A percentile compares a stretch with the other conserved stretches of the same genome.
Evolutionary conservation across 1,139 yeast species (phyloP).

Genomic region (Wickerhamiella infanticola): DNA sequence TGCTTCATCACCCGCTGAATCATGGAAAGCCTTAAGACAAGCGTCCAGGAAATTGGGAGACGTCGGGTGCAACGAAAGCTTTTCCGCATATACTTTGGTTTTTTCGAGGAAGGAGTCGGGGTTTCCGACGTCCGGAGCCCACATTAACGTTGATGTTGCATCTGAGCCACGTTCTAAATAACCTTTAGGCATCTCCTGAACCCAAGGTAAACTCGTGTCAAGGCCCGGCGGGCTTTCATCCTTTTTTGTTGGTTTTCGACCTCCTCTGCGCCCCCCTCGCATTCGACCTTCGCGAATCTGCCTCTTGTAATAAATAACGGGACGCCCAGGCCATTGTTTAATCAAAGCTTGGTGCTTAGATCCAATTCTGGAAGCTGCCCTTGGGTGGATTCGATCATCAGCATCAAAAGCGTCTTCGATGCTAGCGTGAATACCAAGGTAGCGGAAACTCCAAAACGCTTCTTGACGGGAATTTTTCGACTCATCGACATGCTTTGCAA

Average conservation of each 20-base stretch:
- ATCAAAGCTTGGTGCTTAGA: slow-evolving; percentile 58
- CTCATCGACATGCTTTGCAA: not conserved
- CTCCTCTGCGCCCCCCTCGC: slow-evolving; percentile 5
- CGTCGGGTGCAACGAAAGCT: slow-evolving; percentile 32
- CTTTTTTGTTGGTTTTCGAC: not conserved
- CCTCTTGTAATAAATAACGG: slow-evolving; percentile 50
- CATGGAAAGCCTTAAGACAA: slow-evolving; percentile 40
- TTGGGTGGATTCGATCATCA: slow-evolving; percentile 68
- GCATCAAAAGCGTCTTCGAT: slow-evolving; percentile 67
- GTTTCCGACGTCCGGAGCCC: slow-evolving; percentile 31
- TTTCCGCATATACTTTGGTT: slow-evolving; percentile 43
- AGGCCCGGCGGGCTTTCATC: slow-evolving; percentile 3
- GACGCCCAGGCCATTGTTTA: slow-evolving; percentile 53
- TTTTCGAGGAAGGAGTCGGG: slow-evolving; percentile 37
- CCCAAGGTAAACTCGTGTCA: slow-evolving; percentile 37
- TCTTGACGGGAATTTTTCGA: slow-evolving; percentile 12
- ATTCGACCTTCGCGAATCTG: slow-evolving; percentile 15
- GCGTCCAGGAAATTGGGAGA: slow-evolving; percentile 74
- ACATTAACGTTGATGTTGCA: slow-evolving; percentile 45
- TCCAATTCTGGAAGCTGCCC: slow-evolving; percentile 69
- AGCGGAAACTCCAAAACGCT: slow-evolving; percentile 55
- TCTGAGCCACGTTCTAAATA: slow-evolving; percentile 74
- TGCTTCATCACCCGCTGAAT: slow-evolving; percentile 34
- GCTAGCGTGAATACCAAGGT: slow-evolving; percentile 61
- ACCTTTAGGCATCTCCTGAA: slow-evolving; percentile 65